Evolutionary conservation across 208 protist species (phyloP), one percentile per base, ranked within the genome.

Genomic region (Leptomonas pyrrhocoris): DNA sequence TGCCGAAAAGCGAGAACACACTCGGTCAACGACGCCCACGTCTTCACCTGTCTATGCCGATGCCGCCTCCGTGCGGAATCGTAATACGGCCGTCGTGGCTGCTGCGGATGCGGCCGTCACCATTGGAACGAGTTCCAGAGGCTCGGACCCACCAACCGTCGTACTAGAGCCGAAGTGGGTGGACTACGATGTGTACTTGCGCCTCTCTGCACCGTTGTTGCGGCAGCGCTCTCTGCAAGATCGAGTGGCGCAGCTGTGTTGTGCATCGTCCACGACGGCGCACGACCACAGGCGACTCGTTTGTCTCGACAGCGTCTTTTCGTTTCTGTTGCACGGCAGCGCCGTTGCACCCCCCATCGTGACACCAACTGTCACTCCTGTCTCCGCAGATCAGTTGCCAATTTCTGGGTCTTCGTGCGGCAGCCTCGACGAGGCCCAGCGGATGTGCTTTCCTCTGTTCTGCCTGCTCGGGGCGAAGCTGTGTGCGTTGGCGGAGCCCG

Each of bases 311-410:
- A 57, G 69, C 30, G 49, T 81, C 31, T 30, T 88, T 3, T 34
- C 74, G 15, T 83, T 88, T 76, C 46, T 88, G 12, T 31, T 74
- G 18, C 42, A 69, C 27, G 79, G 73, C 16, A 28, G 62, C 23
- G 55, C 58, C n/a, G 38, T 77, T 16, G 5, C 28, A 23, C 36
- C 53, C 5, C 53, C 43, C 0, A 15, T 36, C 12, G 15, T 0
- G 13, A 16, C 28, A 23, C 38, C 8, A 13, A 19, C n/a, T 15
- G 40, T 15, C 25, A 23, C 5, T 31, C 53, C 34, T 31, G 12
- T 42, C 31, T 19, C 43, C 15, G 28, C 53, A 21, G 31, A 21
- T 6, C 43, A 34, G 27, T 51, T 27, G 45, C 45, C 28, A 16
- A 12, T 60, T 7, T 53, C 23, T 19, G 0, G 11, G 15, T 31